phyloP scores from a whole-genome alignment of 2,329 filamentous ascomycete genomes.

The Thelonectria discophora region DNA sequence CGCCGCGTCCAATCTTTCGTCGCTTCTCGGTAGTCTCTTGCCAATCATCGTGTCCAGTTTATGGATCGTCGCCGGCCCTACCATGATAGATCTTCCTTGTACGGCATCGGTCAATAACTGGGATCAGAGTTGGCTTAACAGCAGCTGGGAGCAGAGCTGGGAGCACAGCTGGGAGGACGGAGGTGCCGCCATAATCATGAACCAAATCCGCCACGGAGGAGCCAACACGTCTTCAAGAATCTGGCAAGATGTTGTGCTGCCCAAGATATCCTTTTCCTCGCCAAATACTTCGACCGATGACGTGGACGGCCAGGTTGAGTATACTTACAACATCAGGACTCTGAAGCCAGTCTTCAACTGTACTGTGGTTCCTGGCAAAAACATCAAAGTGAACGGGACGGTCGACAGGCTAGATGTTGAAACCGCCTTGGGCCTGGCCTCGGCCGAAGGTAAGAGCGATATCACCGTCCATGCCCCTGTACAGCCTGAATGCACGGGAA shows the following conservation, averaged over 20 bases:
- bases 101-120: not conserved
- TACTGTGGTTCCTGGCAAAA: not conserved
- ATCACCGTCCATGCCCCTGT: too few relatives aligned
- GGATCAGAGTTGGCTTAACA: not conserved
- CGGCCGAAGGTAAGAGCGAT: not conserved
- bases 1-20: not conserved
- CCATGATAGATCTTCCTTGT: not conserved
- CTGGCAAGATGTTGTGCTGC: not conserved
- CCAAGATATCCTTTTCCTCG: not conserved
- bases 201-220: not conserved
- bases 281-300: not conserved
- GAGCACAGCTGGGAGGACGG: not conserved
- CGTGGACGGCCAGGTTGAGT: not conserved
- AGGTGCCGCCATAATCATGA: not conserved
- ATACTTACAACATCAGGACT: not conserved
- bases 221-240: not conserved
- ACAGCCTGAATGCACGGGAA: too few relatives aligned
- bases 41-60: slow-evolving; percentile 20
- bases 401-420: too few relatives aligned
- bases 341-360: not conserved
- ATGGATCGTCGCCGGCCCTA: not conserved
- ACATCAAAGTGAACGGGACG: too few relatives aligned
- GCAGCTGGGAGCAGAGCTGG: too few relatives aligned
- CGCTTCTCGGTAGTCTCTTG: not conserved
- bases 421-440: too few relatives aligned